Percentiles rank a stretch among this genome's conserved stretches.
Conservation (phyloP, 768 basidiomycete genomes). For the Termitomyces sp. region DNA sequence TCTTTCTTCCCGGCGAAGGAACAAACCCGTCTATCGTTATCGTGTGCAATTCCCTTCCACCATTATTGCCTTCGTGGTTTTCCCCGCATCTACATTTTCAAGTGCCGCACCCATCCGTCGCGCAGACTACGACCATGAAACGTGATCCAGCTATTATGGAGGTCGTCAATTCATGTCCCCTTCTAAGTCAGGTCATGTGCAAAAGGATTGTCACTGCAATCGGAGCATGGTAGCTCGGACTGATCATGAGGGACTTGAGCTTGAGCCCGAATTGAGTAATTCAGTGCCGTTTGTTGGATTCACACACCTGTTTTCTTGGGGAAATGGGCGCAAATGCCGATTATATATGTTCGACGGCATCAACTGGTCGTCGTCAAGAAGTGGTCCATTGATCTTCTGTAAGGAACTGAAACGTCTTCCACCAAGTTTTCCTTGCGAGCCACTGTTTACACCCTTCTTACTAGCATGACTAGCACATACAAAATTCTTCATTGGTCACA, state of each 20-base stretch:
- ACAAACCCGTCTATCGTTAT: neutral
- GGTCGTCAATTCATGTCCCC: slow-evolving; percentile 1
- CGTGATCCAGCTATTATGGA: slow-evolving; percentile 19
- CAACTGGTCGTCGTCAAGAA: no score
- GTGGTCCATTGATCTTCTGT: no score
- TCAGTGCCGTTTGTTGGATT: no score
- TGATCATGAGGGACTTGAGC: no score
- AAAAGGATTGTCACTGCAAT: neutral
- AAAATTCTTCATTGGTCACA: neutral
- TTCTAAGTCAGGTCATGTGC: neutral
- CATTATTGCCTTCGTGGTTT: slow-evolving; percentile 14
- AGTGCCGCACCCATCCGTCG: slow-evolving; percentile 24
- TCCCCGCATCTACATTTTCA: slow-evolving; percentile 18
- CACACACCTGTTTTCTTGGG: no score
- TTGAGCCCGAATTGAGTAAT: no score
- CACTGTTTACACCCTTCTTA: no score
- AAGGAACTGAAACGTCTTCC: neutral
- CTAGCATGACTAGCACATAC: neutral
- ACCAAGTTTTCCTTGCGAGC: neutral
- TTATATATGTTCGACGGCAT: no score
- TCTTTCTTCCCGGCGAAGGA: slow-evolving; percentile 23
- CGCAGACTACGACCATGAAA: slow-evolving; percentile 15
- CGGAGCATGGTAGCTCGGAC: no score
- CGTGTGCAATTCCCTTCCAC: slow-evolving; percentile 25
- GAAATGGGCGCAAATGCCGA: no score